Conservation (phyloP, 2,329 filamentous ascomycete genomes). For the Proliferodiscus dingleyae region DNA sequence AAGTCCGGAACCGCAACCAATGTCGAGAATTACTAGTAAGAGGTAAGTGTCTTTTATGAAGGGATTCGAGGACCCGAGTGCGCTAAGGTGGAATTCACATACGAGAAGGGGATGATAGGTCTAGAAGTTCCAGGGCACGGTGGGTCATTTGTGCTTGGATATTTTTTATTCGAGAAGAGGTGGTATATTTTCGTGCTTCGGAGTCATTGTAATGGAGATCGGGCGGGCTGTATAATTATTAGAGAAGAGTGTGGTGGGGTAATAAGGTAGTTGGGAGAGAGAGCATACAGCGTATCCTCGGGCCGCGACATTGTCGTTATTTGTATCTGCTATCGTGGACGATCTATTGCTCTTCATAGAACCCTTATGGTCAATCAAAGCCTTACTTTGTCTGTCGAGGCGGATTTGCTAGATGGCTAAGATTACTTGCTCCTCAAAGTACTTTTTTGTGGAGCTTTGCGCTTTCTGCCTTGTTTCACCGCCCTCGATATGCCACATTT, state of each 20-base stretch:
- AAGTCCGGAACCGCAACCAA: slow-evolving; percentile 94
- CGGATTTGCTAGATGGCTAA: no score
- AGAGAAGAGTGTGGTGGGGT: slow-evolving; percentile 11
- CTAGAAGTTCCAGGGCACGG: slow-evolving; percentile 85
- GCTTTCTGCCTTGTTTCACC: slow-evolving; percentile 11
- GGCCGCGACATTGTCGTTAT: slow-evolving; percentile 80
- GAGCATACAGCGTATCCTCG: slow-evolving; percentile 80
- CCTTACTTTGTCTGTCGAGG: no score
- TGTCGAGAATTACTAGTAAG: slow-evolving; percentile 93
- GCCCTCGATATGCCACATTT: slow-evolving; percentile 2
- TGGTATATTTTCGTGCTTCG: slow-evolving; percentile 97
- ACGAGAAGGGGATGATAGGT: slow-evolving; percentile 70
- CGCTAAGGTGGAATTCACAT: no score
- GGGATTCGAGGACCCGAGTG: no score
- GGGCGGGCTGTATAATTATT: slow-evolving; percentile 58
- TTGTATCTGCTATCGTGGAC: slow-evolving; percentile 21
- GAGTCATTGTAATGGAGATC: slow-evolving; percentile 97
- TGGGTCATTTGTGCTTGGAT: slow-evolving; percentile 95
- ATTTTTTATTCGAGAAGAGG: slow-evolving; percentile 87
- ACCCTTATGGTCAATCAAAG: no score
- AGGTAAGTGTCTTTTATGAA: no score
- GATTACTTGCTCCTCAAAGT: no score
- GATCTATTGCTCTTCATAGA: background rate
- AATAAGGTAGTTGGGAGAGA: slow-evolving; percentile 10
- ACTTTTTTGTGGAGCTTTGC: slow-evolving; percentile 14